Percentiles rank a stretch among this genome's conserved stretches.
phyloP scores from a whole-genome alignment of 805 yeast genomes.

The Kodamaea kakaduensis region DNA sequence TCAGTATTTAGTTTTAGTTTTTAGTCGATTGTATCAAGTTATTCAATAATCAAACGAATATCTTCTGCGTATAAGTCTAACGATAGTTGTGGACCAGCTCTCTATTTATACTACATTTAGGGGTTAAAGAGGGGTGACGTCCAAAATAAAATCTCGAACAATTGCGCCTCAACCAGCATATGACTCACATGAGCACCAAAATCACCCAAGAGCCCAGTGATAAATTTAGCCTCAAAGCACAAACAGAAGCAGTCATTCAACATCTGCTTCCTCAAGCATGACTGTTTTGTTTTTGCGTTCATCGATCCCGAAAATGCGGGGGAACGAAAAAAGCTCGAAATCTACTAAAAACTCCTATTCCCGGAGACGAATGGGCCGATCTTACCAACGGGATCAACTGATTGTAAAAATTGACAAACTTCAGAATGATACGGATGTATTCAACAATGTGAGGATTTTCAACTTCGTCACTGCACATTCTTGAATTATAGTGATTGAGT shows the following conservation, averaged over 20 bases:
- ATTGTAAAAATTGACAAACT: no score
- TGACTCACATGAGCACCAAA: background rate
- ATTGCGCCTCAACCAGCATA: background rate
- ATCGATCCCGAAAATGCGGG: conserved; percentile 4
- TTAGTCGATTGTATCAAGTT: no score
- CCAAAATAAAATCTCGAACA: background rate
- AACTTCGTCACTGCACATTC: no score
- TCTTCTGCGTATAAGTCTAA: no score
- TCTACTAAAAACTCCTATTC: no score
- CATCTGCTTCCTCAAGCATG: background rate
- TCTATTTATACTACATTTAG: conserved; percentile 6
- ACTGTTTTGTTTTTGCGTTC: conserved; percentile 1
- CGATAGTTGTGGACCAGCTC: no score
- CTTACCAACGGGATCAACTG: no score
- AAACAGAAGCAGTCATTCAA: background rate
- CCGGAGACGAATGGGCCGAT: no score
- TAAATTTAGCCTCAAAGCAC: background rate
- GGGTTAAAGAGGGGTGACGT: conserved; percentile 5
- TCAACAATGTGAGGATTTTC: no score
- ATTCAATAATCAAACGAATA: no score
- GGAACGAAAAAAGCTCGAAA: conserved; percentile 1
- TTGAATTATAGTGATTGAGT: no score
- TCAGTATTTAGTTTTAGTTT: conserved; percentile 3
- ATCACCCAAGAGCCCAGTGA: background rate
- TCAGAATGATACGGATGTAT: no score